Evolutionary conservation across 768 basidiomycete genomes (phyloP).

Genomic region (Leccinum sublutescens): DNA sequence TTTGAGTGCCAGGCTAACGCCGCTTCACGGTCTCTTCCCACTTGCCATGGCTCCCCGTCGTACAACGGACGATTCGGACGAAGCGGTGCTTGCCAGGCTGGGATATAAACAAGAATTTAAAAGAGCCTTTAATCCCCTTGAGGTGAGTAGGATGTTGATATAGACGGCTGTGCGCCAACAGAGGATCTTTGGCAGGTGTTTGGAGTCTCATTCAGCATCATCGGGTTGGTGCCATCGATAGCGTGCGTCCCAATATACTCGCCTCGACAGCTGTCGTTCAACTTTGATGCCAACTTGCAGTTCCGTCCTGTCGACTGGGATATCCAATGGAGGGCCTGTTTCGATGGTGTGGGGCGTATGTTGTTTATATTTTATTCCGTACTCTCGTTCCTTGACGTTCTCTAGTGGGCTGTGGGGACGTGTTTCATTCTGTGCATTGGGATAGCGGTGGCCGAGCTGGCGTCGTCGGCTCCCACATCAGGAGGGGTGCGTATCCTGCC

Average conservation of each 20-base stretch:
- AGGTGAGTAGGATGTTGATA: slow-evolving; percentile 12
- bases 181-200: slow-evolving; percentile 48
- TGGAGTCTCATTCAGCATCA: slow-evolving; percentile 66
- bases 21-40: not conserved
- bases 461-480: slow-evolving; percentile 38
- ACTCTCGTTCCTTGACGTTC: not conserved
- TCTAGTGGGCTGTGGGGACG: slow-evolving; percentile 35
- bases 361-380: not conserved
- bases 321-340: slow-evolving; percentile 47
- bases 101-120: slow-evolving; percentile 37
- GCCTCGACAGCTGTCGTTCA: not conserved
- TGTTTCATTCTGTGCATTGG: slow-evolving; percentile 38
- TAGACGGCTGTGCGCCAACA: not conserved
- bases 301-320: slow-evolving; percentile 41
- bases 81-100: slow-evolving; percentile 28
- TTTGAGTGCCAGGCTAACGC: not conserved
- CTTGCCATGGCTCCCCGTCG: not conserved
- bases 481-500: slow-evolving; percentile 30
- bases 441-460: slow-evolving; percentile 38
- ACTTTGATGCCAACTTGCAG: slow-evolving; percentile 18
- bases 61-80: slow-evolving; percentile 19
- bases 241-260: slow-evolving; percentile 38
- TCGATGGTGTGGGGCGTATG: slow-evolving; percentile 44
- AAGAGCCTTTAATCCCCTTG: slow-evolving; percentile 30
- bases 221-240: slow-evolving; percentile 63